These are phyloP conservation scores for Bromus sterilis DNA, from an alignment of 176 grass and related monocot species.

Conservation along the genomic window DNA sequence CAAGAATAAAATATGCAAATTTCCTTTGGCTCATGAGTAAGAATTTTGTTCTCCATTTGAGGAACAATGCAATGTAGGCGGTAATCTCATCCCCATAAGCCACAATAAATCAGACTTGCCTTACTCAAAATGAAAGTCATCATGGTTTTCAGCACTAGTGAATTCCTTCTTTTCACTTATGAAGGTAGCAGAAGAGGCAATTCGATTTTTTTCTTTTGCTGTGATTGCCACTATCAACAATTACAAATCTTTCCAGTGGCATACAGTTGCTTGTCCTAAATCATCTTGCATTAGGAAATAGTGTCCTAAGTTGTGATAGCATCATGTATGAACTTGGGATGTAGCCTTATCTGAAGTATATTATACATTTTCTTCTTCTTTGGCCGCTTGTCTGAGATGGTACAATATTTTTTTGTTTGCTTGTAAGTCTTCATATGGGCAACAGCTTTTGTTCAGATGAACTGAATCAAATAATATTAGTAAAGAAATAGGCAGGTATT, in stretches of 20 bases:
- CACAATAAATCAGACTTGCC: neutral
- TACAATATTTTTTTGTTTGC: neutral
- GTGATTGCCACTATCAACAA: neutral
- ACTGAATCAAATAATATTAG: neutral
- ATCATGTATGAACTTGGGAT: neutral
- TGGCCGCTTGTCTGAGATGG: neutral
- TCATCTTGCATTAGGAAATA: neutral
- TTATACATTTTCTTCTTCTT: neutral
- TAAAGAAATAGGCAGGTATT: neutral
- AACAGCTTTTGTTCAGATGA: neutral
- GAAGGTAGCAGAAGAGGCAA: neutral
- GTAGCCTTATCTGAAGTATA: neutral
- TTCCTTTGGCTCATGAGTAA: neutral
- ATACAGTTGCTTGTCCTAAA: neutral
- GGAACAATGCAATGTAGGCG: neutral
- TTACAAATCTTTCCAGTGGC: neutral
- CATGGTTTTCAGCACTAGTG: neutral
- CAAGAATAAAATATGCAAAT: neutral
- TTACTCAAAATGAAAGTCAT: neutral
- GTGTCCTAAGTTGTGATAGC: neutral
- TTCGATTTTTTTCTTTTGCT: neutral
- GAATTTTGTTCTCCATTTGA: neutral
- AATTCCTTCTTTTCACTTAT: neutral
- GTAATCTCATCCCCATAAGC: neutral
- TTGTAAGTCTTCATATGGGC: neutral